These are phyloP conservation scores for Penicillium sp. DNA, from an alignment of 2,329 filamentous ascomycete genomes.

Conservation along the genomic window DNA sequence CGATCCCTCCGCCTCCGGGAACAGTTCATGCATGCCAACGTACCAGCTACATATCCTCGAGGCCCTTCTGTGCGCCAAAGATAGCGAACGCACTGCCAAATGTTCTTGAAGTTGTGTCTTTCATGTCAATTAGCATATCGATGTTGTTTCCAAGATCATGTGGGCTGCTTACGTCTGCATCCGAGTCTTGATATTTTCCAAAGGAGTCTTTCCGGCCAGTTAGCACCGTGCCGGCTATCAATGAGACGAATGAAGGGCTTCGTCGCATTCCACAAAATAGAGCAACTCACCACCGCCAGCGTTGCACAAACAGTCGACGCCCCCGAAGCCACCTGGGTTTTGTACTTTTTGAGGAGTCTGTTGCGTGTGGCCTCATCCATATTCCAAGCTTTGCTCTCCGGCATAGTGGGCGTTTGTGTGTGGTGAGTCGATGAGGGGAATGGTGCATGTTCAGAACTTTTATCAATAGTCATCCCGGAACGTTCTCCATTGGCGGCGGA, in stretches of 20 bases:
- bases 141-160: not conserved
- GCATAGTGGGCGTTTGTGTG: conserved; percentile 35
- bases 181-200: conserved; percentile 51
- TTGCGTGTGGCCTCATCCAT: conserved; percentile 45
- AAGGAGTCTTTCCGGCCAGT: conserved; percentile 39
- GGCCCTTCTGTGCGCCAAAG: conserved; percentile 49
- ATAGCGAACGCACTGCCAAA: conserved; percentile 45
- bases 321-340: conserved; percentile 48
- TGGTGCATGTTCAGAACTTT: conserved; percentile 43
- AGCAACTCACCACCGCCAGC: conserved; percentile 44
- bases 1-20: not conserved
- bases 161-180: conserved; percentile 48
- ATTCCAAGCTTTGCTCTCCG: conserved; percentile 33
- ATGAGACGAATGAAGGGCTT: not conserved
- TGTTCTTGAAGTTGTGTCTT: conserved; percentile 48
- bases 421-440: conserved; percentile 36
- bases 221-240: conserved; percentile 8
- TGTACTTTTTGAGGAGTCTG: conserved; percentile 46
- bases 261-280: not conserved
- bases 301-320: conserved; percentile 47
- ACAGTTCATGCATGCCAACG: conserved; percentile 5
- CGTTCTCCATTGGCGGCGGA: conserved; percentile 29
- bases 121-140: conserved; percentile 4
- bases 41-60: conserved; percentile 50
- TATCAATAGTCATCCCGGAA: conserved; percentile 40